Evolutionary conservation across 2,329 filamentous ascomycete species (phyloP).

Genomic region (Penicillium sp.): DNA sequence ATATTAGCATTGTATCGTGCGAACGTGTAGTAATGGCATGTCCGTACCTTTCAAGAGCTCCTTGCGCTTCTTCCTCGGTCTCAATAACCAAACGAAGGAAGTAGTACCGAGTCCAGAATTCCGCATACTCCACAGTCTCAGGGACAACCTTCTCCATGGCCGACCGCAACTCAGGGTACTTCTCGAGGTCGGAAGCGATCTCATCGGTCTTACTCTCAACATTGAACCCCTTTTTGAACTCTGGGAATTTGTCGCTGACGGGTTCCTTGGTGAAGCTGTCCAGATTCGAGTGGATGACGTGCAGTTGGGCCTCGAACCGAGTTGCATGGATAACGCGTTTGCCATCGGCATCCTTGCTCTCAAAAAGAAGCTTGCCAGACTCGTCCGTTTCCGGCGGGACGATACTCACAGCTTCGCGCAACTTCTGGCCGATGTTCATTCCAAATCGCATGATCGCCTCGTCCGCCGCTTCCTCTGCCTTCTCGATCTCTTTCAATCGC

Average conservation of each 20-base stretch:
- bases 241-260: slow-evolving; percentile 64
- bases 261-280: slow-evolving; percentile 83
- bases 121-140: slow-evolving; percentile 76
- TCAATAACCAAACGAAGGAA: slow-evolving; percentile 90
- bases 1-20: slow-evolving; percentile 3
- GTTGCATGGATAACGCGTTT: slow-evolving; percentile 94
- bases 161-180: slow-evolving; percentile 74
- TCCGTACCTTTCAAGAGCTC: slow-evolving; percentile 82
- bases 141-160: slow-evolving; percentile 98
- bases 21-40: not conserved
- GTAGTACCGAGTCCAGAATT: slow-evolving; percentile 95
- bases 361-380: slow-evolving; percentile 69
- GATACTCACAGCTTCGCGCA: slow-evolving; percentile 84
- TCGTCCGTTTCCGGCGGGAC: slow-evolving; percentile 60
- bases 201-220: slow-evolving; percentile 77
- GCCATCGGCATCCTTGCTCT: slow-evolving; percentile 82
- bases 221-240: slow-evolving; percentile 70
- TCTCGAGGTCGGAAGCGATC: slow-evolving; percentile 75
- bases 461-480: slow-evolving; percentile 91
- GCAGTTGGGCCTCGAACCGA: slow-evolving; percentile 88
- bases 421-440: slow-evolving; percentile 79
- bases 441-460: slow-evolving; percentile 91
- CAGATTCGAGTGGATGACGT: slow-evolving; percentile 82
- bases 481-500: slow-evolving; percentile 80
- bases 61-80: slow-evolving; percentile 80